These are phyloP conservation scores for Geosmithia morbida DNA, from an alignment of 2,329 filamentous ascomycete species.

Conservation along the genomic window DNA sequence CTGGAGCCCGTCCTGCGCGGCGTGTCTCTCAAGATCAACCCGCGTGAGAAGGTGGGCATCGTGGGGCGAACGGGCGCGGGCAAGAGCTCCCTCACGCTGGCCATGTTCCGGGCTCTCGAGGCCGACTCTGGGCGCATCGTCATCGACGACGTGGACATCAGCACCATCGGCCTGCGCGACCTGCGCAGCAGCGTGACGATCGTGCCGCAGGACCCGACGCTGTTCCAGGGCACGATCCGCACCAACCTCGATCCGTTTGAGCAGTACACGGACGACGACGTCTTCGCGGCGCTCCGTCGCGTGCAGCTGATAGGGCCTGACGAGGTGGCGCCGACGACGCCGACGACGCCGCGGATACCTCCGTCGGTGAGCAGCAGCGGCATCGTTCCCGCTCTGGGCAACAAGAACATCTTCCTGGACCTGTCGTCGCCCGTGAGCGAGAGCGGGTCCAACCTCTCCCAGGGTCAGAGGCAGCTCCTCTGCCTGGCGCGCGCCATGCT, in stretches of 20 bases:
- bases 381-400: constrained; percentile 27
- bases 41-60: constrained; percentile 55
- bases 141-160: constrained; percentile 84
- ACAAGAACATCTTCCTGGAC: constrained; percentile 92
- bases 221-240: constrained; percentile 85
- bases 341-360: constrained; percentile 10
- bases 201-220: constrained; percentile 89
- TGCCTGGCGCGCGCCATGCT: constrained; percentile 88
- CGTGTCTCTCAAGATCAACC: constrained; percentile 73
- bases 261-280: constrained; percentile 76
- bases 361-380: not conserved
- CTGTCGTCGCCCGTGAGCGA: constrained; percentile 73
- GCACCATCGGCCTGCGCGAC: constrained; percentile 81
- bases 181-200: constrained; percentile 90
- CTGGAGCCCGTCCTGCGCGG: constrained; percentile 75
- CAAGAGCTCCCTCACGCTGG: constrained; percentile 47
- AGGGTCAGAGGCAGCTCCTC: constrained; percentile 88
- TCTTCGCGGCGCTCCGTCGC: constrained; percentile 72
- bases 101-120: constrained; percentile 86
- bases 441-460: constrained; percentile 86
- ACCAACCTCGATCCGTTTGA: constrained; percentile 89
- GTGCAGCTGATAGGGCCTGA: constrained; percentile 71
- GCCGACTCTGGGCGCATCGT: constrained; percentile 80
- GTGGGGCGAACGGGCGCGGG: constrained; percentile 22
- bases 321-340: constrained; percentile 20